These are phyloP conservation scores for Gautieria morchelliformis DNA, from an alignment of 768 basidiomycete species.

Conservation along the genomic window DNA sequence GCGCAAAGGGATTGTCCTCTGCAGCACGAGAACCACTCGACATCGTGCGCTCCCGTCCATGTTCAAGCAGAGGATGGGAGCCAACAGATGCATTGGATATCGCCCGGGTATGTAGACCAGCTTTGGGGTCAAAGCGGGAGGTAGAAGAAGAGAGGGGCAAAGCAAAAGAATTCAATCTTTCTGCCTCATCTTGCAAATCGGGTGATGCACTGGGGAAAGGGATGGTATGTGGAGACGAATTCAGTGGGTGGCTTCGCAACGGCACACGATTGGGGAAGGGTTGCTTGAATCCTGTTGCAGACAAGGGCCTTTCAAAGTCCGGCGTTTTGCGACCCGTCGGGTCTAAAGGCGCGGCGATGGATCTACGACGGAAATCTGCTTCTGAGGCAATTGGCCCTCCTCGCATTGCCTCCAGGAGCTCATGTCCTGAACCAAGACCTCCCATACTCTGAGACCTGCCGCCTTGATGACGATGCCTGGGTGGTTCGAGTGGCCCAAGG, in stretches of 20 bases:
- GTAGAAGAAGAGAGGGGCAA: constrained; percentile 24
- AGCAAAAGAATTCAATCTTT: constrained; percentile 23
- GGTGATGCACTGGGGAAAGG: constrained; percentile 51
- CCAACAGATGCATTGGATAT: constrained; percentile 31
- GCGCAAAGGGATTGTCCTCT: constrained; percentile 24
- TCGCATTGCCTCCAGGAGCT: constrained; percentile 29
- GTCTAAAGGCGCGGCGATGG: constrained; percentile 50
- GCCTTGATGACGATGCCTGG: constrained; percentile 6
- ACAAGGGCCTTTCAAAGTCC: constrained; percentile 31
- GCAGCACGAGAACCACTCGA: constrained; percentile 6
- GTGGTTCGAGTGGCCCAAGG: not conserved
- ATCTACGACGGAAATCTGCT: constrained; percentile 29
- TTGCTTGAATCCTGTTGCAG: constrained; percentile 16
- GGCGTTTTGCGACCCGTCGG: constrained; percentile 35
- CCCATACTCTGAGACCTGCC: constrained; percentile 61
- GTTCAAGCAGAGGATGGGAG: not conserved
- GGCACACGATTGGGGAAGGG: constrained; percentile 24
- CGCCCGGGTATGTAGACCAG: constrained; percentile 30
- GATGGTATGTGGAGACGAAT: constrained; percentile 36
- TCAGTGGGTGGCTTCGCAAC: constrained; percentile 23
- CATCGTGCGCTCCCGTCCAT: not conserved
- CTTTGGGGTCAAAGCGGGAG: constrained; percentile 17
- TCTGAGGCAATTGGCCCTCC: constrained; percentile 12
- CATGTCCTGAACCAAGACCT: constrained; percentile 41
- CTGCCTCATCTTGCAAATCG: constrained; percentile 19